A percentile compares a stretch with the other conserved stretches of the same genome.
phyloP scores from a whole-genome alignment of 371 early-diverging fungal species.

The Amoeboaphelidium occidentale region DNA sequence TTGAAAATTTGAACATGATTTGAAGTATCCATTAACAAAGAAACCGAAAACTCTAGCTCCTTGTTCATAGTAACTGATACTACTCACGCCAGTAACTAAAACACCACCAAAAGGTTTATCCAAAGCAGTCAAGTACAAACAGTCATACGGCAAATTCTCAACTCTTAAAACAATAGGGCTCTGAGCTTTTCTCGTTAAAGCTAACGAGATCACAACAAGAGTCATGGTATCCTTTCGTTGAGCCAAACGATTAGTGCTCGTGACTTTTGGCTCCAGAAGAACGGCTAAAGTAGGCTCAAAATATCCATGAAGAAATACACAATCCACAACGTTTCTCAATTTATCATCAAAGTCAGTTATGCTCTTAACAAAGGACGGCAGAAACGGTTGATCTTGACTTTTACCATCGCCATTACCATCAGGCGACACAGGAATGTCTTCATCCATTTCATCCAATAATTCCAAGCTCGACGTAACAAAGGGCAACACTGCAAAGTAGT shows the following conservation, averaged over 20 bases:
- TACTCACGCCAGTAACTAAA: constrained; percentile 46
- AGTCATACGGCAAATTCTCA: constrained; percentile 58
- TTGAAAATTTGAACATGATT: background rate
- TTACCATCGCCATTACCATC: background rate
- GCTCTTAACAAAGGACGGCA: background rate
- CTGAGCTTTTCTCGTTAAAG: constrained; percentile 34
- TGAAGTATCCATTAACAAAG: constrained; percentile 33
- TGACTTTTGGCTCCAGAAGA: constrained; percentile 46
- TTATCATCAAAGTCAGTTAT: background rate
- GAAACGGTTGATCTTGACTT: background rate
- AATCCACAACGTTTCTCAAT: constrained; percentile 58
- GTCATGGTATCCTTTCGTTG: constrained; percentile 45
- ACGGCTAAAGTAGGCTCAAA: constrained; percentile 83
- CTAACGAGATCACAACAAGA: constrained; percentile 62
- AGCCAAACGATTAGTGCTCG: constrained; percentile 57
- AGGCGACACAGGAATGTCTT: background rate
- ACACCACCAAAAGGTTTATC: constrained; percentile 72
- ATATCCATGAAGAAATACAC: constrained; percentile 67
- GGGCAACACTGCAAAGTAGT: constrained; percentile 72
- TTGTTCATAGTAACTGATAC: constrained; percentile 63
- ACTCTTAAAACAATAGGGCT: constrained; percentile 55
- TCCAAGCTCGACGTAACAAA: constrained; percentile 21
- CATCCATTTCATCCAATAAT: background rate
- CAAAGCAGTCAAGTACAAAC: constrained; percentile 35
- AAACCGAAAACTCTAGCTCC: constrained; percentile 46